Base-by-base conservation (phyloP, 2,329 filamentous ascomycete genomes). In the Microcera coccophila region DNA sequence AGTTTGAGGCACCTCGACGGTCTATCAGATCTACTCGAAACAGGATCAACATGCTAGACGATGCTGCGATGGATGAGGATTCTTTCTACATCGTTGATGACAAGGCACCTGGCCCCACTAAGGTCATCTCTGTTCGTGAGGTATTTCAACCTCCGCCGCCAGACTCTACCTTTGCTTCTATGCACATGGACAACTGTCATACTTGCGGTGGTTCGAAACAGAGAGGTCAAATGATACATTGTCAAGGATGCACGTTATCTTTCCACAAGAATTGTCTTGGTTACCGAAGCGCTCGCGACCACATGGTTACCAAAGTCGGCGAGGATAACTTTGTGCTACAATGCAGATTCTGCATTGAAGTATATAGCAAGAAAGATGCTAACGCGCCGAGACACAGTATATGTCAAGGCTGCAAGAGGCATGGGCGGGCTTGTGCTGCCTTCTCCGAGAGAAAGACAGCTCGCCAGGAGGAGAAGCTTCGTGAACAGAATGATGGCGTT, bases 221-320 rank as follows among this genome's bases (percentile, higher is more conserved):
- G n/a, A 66, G 63, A 14, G 89, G 87, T 1, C 72, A 78, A 29
- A 71, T 98, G 18, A 76, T 98, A 24, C 83, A 84, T 59, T 98
- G 93, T 55, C 94, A 98, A 67, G 93, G 93, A 21, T 98, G 93
- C 62, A 89, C 84, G 2, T 73, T 84, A 36, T 76, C 86, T 0
- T 95, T 89, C 54, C 93, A 98, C 66, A 88, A 87, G 62, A 69
- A 69, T 31, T 98, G 93, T 59, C 73, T 98, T 20, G 90, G 91
- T 1, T 72, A 75, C 37, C 80, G 93, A 38, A 78, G 76, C 39
- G 71, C 64, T 11, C 78, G 93, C 47, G 89, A 95, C n/a, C 93
- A 97, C 62, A 70, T 93, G 26, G 88, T 88, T 9, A 97, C 90
- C 18, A 98, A 97, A 62, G 67, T 96, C 39, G 82, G 74, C 2